Evolutionary conservation across 176 grass and related monocot species (phyloP), one percentile per base, ranked within the genome.

Genomic region (Neostapfia colusana): DNA sequence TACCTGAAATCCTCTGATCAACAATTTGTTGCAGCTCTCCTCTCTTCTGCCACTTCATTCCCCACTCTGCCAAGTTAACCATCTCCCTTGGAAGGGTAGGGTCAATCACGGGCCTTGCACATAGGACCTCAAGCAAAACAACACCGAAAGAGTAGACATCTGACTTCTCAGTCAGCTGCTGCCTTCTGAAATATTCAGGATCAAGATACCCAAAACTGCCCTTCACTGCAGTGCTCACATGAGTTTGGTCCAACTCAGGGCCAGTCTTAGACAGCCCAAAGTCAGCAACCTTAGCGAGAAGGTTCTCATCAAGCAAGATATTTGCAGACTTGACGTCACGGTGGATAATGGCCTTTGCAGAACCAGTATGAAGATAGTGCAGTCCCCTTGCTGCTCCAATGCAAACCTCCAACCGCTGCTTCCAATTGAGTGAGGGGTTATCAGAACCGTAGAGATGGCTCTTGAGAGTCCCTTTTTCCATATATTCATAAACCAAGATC

Each of bases 241-340:
- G 95, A 61, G 88, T 93, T 53, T 97, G 91, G 24, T 97, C 95
- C 42, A 97, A 56, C 44, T 88, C 95, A 23, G 91, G 95, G 44
- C 91, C 91, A 20, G 86, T 89, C 89, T 89, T 97, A n/a, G 95
- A 97, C 43, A 97, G 65, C n/a, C 95, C 95, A 73, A 97, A 97
- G 49, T 97, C 95, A 31, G 88, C 75, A 21, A 97, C 95, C 58
- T 97, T 97, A 0, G 91, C 95, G 8, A 97, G 71, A 26, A 93
- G 87, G 81, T 92, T 93, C 83, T 89, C 91, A 34, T 97, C 95
- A 40, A 97, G 89, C 68, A 97, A 84, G 71, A 97, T 97, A 46
- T 97, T 97, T 71, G 95, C 86, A 18, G 95, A 97, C 77, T 97
- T 97, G 61, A 97, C 91, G 59, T 97, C 95, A 67, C 95, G 95